Evolutionary conservation across 1,284 basidiomycete genomes (phyloP).

Genomic region (Naganishia cerealis): DNA sequence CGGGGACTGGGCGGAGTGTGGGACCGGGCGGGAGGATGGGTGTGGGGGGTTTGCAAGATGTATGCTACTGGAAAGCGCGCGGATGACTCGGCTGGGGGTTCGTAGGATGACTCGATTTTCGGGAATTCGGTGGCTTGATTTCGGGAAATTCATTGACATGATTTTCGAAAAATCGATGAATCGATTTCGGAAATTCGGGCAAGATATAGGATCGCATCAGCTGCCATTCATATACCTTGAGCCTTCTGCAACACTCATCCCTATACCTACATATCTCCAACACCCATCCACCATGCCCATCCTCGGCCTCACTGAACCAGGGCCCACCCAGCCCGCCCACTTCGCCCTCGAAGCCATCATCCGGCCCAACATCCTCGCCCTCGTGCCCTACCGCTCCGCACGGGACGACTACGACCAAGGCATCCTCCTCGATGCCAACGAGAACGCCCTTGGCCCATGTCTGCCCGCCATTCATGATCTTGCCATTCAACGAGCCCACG

Average conservation of each 20-base stretch:
- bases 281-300: constrained; percentile 55
- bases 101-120: constrained; percentile 8
- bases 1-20: constrained; percentile 50
- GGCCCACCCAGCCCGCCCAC: constrained; percentile 66
- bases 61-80: constrained; percentile 34
- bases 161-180: no score
- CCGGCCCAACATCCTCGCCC: constrained; percentile 85
- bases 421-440: constrained; percentile 96
- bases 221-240: no score
- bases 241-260: no score
- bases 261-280: no score
- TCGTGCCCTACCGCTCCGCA: constrained; percentile 92
- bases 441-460: constrained; percentile 88
- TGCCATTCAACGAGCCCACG: not conserved
- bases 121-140: not conserved
- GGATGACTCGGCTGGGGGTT: constrained; percentile 1
- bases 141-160: not conserved
- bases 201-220: no score
- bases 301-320: constrained; percentile 51
- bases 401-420: constrained; percentile 92
- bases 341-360: constrained; percentile 81
- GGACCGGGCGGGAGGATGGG: constrained; percentile 50
- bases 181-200: no score
- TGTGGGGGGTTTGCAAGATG: constrained; percentile 49
- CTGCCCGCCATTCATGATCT: constrained; percentile 56